A percentile compares a stretch with the other conserved stretches of the same genome.
Evolutionary conservation across 192 early-diverging fungal species (phyloP).

Genomic region (Gryganskiella cystojenkinii): DNA sequence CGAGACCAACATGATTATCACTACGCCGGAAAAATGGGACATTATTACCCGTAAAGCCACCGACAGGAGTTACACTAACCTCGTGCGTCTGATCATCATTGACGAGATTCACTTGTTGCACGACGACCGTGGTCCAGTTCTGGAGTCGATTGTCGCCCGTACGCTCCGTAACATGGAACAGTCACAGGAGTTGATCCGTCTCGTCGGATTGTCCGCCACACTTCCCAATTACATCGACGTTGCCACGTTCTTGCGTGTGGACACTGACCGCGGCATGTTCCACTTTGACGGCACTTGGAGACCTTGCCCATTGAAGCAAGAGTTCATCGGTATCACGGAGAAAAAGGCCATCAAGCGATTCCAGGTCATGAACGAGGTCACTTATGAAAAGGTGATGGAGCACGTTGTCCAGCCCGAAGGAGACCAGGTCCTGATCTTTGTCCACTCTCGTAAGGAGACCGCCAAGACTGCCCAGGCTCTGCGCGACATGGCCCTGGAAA

Average conservation of each 20-base stretch:
- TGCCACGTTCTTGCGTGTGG: constrained; percentile 91
- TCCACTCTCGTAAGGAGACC: constrained; percentile 98
- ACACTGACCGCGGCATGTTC: constrained; percentile 85
- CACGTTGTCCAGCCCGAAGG: constrained; percentile 74
- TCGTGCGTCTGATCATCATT: constrained; percentile 92
- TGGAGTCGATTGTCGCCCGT: constrained; percentile 92
- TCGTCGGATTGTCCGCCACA: constrained; percentile 94
- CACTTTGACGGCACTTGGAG: constrained; percentile 93
- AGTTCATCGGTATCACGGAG: constrained; percentile 97
- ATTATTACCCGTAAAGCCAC: constrained; percentile 97
- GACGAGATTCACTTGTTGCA: constrained; percentile 98
- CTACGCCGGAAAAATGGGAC: constrained; percentile 99
- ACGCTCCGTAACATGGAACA: constrained; percentile 90
- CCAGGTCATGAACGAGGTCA: constrained; percentile 97
- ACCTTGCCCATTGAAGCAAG: constrained; percentile 95
- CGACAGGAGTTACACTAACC: constrained; percentile 88
- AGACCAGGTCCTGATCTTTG: constrained; percentile 95
- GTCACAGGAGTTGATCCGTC: constrained; percentile 87
- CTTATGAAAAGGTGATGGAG: constrained; percentile 94
- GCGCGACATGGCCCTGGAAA: constrained; percentile 93
- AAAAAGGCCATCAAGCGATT: constrained; percentile 95
- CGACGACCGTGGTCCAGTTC: constrained; percentile 96
- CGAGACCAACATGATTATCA: constrained; percentile 97
- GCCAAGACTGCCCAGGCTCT: constrained; percentile 93
- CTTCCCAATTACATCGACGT: constrained; percentile 97